Conservation (phyloP, 345 rosid genomes). For the Rhizophora mangle region DNA sequence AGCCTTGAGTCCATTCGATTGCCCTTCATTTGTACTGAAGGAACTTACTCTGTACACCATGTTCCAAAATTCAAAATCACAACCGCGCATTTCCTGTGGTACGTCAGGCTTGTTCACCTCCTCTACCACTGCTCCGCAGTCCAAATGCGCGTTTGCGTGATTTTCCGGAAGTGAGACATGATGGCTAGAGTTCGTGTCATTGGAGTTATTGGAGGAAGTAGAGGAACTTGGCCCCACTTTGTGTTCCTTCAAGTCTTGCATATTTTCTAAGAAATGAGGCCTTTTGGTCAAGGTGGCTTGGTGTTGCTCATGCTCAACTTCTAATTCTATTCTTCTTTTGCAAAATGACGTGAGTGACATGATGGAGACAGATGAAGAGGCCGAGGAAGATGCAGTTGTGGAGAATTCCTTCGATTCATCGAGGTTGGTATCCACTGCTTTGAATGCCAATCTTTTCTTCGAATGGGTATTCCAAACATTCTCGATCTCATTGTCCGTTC, state of each 20-base stretch:
- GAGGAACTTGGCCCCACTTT: constrained; percentile 35
- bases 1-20: constrained; percentile 14
- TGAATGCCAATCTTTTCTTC: constrained; percentile 46
- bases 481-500: constrained; percentile 94
- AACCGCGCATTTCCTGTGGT: constrained; percentile 19
- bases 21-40: constrained; percentile 17
- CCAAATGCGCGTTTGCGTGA: constrained; percentile 10
- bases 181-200: constrained; percentile 18
- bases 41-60: constrained; percentile 49
- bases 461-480: constrained; percentile 89
- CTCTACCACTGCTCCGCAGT: constrained; percentile 19
- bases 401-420: constrained; percentile 31
- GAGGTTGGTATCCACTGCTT: background rate
- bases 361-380: constrained; percentile 31
- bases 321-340: constrained; percentile 1
- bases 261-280: constrained; percentile 1
- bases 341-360: constrained; percentile 6
- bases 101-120: constrained; percentile 64
- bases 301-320: constrained; percentile 8
- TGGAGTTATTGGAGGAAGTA: constrained; percentile 39
- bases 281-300: constrained; percentile 24
- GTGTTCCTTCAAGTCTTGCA: constrained; percentile 18
- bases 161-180: constrained; percentile 15
- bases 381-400: background rate
- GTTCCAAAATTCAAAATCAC: constrained; percentile 67